Conservation (phyloP, 2,329 filamentous ascomycete species). For the Gnomoniopsis sp. region DNA sequence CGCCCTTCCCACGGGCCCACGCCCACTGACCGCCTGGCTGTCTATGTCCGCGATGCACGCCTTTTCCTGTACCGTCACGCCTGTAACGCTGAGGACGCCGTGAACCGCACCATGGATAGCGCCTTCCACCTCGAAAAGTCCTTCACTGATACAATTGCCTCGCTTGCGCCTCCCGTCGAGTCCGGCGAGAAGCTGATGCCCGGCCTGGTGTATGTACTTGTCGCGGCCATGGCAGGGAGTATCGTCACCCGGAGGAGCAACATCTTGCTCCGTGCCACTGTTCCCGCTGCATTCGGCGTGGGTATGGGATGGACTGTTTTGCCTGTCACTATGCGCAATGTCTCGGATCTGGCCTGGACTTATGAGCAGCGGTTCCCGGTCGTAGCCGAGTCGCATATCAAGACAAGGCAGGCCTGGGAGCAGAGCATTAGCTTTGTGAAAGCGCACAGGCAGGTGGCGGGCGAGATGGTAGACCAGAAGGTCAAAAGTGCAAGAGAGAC, state of each 20-base stretch:
- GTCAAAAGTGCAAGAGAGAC: conserved; percentile 71
- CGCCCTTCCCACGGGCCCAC: conserved; percentile 54
- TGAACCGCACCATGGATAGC: conserved; percentile 78
- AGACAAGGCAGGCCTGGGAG: conserved; percentile 64
- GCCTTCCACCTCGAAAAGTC: conserved; percentile 83
- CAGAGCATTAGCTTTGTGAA: conserved; percentile 70
- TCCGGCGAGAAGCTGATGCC: conserved; percentile 87
- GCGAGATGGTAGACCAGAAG: conserved; percentile 75
- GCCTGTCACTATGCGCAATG: conserved; percentile 86
- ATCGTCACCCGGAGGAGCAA: conserved; percentile 88
- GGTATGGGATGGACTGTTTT: conserved; percentile 80
- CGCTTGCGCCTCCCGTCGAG: conserved; percentile 79
- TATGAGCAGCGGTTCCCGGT: conserved; percentile 89
- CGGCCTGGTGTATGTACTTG: conserved; percentile 85
- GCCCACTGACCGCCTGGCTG: conserved; percentile 84
- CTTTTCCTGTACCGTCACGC: conserved; percentile 77
- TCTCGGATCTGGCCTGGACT: conserved; percentile 80
- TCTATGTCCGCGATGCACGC: conserved; percentile 75
- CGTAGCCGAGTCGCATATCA: conserved; percentile 76
- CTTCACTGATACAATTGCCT: conserved; percentile 86
- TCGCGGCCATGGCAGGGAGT: conserved; percentile 90
- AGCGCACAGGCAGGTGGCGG: conserved; percentile 68
- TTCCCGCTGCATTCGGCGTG: conserved; percentile 77
- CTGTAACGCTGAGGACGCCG: conserved; percentile 70
- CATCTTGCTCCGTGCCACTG: conserved; percentile 71